A percentile compares a stretch with the other conserved stretches of the same genome.
Evolutionary conservation across 129 eudicot species (phyloP).

Genomic region (Smallanthus sonchifolius): DNA sequence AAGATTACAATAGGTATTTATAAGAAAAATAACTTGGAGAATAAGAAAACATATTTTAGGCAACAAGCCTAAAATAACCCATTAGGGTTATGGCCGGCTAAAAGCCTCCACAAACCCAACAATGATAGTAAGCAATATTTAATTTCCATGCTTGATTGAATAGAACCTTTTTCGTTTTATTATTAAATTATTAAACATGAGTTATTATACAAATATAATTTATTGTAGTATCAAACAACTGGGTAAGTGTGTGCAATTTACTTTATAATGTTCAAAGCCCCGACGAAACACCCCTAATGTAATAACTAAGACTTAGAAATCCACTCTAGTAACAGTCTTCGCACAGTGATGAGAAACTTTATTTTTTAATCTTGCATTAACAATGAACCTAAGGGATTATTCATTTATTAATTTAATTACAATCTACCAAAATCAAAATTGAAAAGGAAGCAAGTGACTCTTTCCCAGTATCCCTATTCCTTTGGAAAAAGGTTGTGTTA

Average conservation of each 20-base stretch:
- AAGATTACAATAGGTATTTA: too few relatives aligned
- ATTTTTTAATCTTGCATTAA: background rate
- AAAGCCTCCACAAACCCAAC: too few relatives aligned
- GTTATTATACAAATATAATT: too few relatives aligned
- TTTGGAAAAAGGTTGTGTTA: background rate
- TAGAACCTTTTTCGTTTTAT: background rate
- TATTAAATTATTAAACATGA: too few relatives aligned
- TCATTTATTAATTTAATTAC: background rate
- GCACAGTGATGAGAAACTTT: background rate
- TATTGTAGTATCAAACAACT: too few relatives aligned
- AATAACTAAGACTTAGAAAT: background rate
- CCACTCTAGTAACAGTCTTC: background rate
- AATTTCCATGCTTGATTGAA: background rate
- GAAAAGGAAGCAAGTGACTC: too few relatives aligned
- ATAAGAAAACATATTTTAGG: too few relatives aligned
- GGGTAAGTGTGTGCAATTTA: too few relatives aligned
- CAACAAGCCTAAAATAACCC: too few relatives aligned
- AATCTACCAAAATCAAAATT: slow-evolving; percentile 1
- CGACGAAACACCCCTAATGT: background rate
- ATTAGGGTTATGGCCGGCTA: too few relatives aligned
- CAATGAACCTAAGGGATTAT: background rate
- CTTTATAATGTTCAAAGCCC: background rate
- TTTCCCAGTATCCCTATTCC: background rate
- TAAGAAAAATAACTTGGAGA: too few relatives aligned
- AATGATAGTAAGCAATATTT: background rate